phyloP scores from a whole-genome alignment of 2,329 filamentous ascomycete species.

The Diplodia corticola region DNA sequence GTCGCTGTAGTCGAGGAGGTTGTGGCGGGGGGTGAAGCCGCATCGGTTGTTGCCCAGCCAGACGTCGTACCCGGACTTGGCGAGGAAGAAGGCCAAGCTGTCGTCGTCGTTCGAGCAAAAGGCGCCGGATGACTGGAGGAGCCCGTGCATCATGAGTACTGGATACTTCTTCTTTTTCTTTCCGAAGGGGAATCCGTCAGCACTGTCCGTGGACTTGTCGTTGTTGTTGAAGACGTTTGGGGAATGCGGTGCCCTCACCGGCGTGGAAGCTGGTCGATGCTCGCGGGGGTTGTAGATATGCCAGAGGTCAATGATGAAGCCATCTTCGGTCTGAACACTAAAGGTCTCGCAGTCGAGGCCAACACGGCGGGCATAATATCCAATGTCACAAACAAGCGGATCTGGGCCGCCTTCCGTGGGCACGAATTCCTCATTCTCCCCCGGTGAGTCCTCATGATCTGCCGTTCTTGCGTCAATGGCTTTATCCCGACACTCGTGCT shows the following conservation, averaged over 20 bases:
- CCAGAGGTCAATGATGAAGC: slow-evolving; percentile 86
- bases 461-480: slow-evolving; percentile 36
- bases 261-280: slow-evolving; percentile 55
- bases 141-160: slow-evolving; percentile 81
- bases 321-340: slow-evolving; percentile 88
- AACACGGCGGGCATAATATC: slow-evolving; percentile 83
- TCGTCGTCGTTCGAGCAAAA: slow-evolving; percentile 90
- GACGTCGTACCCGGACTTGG: slow-evolving; percentile 89
- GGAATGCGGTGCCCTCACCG: slow-evolving; percentile 56
- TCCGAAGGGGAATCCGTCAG: slow-evolving; percentile 30
- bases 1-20: slow-evolving; percentile 67
- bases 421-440: slow-evolving; percentile 56
- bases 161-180: slow-evolving; percentile 75
- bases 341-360: slow-evolving; percentile 83
- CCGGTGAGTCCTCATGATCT: slow-evolving; percentile 31
- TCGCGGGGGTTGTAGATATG: slow-evolving; percentile 85
- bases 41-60: slow-evolving; percentile 95
- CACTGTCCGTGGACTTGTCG: neutral
- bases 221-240: slow-evolving; percentile 61
- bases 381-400: slow-evolving; percentile 73
- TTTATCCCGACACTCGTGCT: slow-evolving; percentile 41
- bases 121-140: slow-evolving; percentile 83
- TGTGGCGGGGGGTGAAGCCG: slow-evolving; percentile 78
- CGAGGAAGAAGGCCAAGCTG: slow-evolving; percentile 86
- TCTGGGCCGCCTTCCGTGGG: slow-evolving; percentile 81